These are phyloP conservation scores for Babesia bovis DNA, from an alignment of 169 alveolate genomes.

Conservation along the genomic window DNA sequence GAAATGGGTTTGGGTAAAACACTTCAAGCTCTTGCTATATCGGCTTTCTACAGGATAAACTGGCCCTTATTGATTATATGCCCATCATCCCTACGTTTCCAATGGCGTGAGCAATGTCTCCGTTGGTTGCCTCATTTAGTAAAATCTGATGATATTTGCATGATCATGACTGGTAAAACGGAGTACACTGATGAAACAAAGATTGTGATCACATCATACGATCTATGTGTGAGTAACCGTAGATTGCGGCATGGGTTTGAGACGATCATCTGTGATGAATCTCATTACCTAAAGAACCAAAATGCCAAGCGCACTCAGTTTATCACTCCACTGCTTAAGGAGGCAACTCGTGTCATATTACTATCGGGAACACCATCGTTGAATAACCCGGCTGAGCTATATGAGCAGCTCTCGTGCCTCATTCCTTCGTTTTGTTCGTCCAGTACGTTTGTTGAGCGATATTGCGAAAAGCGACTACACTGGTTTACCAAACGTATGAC, in stretches of 20 bases:
- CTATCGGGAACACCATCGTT: conserved; percentile 95
- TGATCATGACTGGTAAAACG: conserved; percentile 70
- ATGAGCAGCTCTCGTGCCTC: conserved; percentile 84
- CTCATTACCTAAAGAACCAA: conserved; percentile 92
- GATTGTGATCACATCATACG: conserved; percentile 80
- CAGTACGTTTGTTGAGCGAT: conserved; percentile 78
- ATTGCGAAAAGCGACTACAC: conserved; percentile 74
- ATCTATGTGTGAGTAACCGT: conserved; percentile 72
- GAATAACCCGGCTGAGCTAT: conserved; percentile 91
- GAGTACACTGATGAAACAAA: conserved; percentile 39
- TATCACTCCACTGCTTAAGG: conserved; percentile 87
- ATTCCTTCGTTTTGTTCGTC: conserved; percentile 74
- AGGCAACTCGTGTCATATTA: conserved; percentile 85
- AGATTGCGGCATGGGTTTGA: conserved; percentile 59
- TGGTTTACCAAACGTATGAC: conserved; percentile 74
- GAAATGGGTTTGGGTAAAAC: conserved; percentile 99
- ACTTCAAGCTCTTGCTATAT: conserved; percentile 92
- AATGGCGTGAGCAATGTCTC: conserved; percentile 91
- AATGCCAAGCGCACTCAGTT: conserved; percentile 88
- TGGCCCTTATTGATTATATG: conserved; percentile 96
- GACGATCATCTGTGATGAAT: conserved; percentile 92
- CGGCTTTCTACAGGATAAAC: conserved; percentile 86
- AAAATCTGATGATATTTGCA: conserved; percentile 62
- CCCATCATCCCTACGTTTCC: conserved; percentile 91
- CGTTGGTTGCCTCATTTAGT: conserved; percentile 88